phyloP scores from a whole-genome alignment of 1,139 yeast species.

The Fermentozyma sake region DNA sequence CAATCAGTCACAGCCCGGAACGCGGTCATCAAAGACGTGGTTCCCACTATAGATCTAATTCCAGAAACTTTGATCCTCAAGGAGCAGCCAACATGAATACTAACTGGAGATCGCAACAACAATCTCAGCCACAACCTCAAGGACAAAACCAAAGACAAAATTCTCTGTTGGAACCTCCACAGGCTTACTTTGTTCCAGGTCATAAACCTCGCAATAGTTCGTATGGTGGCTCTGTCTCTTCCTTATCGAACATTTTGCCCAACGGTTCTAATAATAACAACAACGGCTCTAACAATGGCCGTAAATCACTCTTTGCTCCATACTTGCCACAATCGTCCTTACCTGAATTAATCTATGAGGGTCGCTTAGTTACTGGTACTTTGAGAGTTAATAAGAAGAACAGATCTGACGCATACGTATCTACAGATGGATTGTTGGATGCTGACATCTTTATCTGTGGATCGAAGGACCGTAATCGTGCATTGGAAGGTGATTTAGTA shows the following conservation, averaged over 20 bases:
- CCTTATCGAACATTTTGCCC: slow-evolving; percentile 40
- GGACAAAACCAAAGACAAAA: slow-evolving; percentile 13
- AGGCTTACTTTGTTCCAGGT: slow-evolving; percentile 63
- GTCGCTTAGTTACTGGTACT: slow-evolving; percentile 87
- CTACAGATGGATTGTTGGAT: slow-evolving; percentile 91
- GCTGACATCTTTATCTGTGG: slow-evolving; percentile 98
- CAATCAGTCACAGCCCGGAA: slow-evolving; percentile 37
- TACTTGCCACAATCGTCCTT: slow-evolving; percentile 90
- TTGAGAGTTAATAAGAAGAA: slow-evolving; percentile 92
- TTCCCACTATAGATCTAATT: slow-evolving; percentile 51
- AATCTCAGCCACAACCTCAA: slow-evolving; percentile 8
- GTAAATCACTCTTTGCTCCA: slow-evolving; percentile 93
- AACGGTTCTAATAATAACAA: slow-evolving; percentile 16
- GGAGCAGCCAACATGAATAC: slow-evolving; percentile 43
- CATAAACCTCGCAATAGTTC: slow-evolving; percentile 70
- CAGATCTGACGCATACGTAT: slow-evolving; percentile 94
- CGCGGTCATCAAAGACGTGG: slow-evolving; percentile 39
- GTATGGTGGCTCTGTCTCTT: slow-evolving; percentile 64
- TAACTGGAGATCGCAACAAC: slow-evolving; percentile 57
- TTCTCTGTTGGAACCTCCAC: slow-evolving; percentile 46
- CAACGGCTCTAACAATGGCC: slow-evolving; percentile 34
- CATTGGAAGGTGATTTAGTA: slow-evolving; percentile 92
- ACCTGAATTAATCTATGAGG: slow-evolving; percentile 86
- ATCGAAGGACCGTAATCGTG: slow-evolving; percentile 97
- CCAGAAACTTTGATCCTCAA: slow-evolving; percentile 53